A percentile compares a stretch with the other conserved stretches of the same genome.
These are phyloP conservation scores for Microcyclospora tardicrescens DNA, from an alignment of 2,329 filamentous ascomycete species.

Conservation along the genomic window DNA sequence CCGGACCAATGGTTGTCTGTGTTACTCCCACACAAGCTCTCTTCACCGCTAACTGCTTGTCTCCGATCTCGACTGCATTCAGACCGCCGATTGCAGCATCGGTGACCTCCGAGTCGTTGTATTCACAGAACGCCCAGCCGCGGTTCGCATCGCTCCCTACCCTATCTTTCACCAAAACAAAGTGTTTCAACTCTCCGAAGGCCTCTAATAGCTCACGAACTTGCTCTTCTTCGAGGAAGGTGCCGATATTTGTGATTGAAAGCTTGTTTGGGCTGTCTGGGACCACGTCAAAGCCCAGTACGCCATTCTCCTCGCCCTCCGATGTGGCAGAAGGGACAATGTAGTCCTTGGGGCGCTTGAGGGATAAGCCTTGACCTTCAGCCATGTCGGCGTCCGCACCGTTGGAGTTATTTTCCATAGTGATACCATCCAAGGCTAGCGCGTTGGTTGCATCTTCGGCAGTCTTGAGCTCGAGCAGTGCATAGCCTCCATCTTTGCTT, in stretches of 20 bases:
- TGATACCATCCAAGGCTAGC: conserved; percentile 76
- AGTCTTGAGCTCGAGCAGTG: conserved; percentile 80
- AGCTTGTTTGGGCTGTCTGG: conserved; percentile 93
- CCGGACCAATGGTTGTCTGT: conserved; percentile 40
- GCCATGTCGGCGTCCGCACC: conserved; percentile 40
- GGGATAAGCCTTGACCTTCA: conserved; percentile 46
- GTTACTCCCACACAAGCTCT: conserved; percentile 87
- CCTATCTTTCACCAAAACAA: conserved; percentile 72
- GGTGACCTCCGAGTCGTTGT: conserved; percentile 61
- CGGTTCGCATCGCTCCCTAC: conserved; percentile 61
- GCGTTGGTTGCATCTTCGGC: conserved; percentile 82
- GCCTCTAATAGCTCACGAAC: conserved; percentile 79
- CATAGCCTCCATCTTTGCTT: conserved; percentile 65
- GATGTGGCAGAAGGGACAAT: conserved; percentile 74
- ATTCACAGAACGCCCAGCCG: conserved; percentile 96
- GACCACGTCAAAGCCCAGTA: conserved; percentile 60
- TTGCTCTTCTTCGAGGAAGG: conserved; percentile 80
- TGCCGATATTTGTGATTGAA: conserved; percentile 76
- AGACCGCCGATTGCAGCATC: conserved; percentile 80
- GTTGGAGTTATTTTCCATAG: conserved; percentile 52
- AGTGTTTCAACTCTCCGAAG: conserved; percentile 87
- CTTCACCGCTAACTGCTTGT: conserved; percentile 69
- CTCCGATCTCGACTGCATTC: conserved; percentile 86
- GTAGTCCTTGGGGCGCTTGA: conserved; percentile 89
- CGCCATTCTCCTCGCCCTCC: conserved; percentile 61